Percentiles rank a stretch among this genome's conserved stretches.
Conservation (phyloP, 1,284 basidiomycete species). For the Cryptococcus depauperatus region DNA sequence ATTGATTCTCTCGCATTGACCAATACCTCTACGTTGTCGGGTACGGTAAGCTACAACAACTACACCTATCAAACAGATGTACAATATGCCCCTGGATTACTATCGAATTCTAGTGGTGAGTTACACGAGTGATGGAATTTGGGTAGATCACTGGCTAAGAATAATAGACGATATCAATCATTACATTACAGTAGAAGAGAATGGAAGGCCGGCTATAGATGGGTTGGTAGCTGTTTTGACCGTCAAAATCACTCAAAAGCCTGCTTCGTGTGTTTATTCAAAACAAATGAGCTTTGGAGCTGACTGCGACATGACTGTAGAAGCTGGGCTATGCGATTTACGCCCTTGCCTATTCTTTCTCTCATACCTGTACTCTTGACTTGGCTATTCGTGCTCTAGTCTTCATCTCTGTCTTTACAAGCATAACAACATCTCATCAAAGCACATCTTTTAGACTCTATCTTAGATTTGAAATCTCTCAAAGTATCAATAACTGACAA, state of each 20-base stretch:
- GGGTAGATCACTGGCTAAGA: neutral
- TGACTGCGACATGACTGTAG: no score
- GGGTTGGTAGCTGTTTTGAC: slow-evolving; percentile 76
- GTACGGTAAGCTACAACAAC: slow-evolving; percentile 34
- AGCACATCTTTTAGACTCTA: no score
- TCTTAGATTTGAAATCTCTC: no score
- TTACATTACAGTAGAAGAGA: slow-evolving; percentile 54
- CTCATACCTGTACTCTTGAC: slow-evolving; percentile 6
- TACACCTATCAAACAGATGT: slow-evolving; percentile 67
- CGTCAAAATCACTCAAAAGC: slow-evolving; percentile 54
- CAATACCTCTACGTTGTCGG: slow-evolving; percentile 47
- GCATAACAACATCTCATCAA: no score
- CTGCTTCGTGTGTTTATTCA: slow-evolving; percentile 17
- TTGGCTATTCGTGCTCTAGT: neutral
- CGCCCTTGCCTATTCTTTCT: slow-evolving; percentile 4
- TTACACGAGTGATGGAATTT: neutral
- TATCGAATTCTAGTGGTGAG: slow-evolving; percentile 55
- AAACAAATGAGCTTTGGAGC: neutral
- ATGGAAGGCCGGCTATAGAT: slow-evolving; percentile 62
- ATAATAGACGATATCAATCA: slow-evolving; percentile 63
- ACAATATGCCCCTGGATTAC: slow-evolving; percentile 58
- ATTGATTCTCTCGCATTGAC: slow-evolving; percentile 55
- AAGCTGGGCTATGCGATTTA: no score
- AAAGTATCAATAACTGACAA: no score
- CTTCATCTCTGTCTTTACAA: no score